Base-by-base conservation (phyloP, 164 flowering plant genomes). In the Magnolia officinalis region DNA sequence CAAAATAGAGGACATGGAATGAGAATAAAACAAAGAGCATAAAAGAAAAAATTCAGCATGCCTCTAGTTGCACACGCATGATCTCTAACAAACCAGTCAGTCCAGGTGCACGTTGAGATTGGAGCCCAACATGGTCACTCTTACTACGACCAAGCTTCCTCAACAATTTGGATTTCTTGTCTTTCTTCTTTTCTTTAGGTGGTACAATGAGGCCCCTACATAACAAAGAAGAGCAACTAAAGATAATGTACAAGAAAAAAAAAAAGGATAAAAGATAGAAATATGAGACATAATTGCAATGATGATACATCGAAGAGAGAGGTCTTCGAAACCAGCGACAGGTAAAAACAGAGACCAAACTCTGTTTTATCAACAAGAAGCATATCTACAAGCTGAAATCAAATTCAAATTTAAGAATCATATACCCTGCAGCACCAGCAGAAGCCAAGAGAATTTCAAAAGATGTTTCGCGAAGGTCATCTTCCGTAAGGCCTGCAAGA, bases 31-130 rank as follows among this genome's bases (percentile, higher is more conserved):
- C 14, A 37, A 37, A 58, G 19, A 61, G 31, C 26, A 10, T 2
- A 67, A 75, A 65, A 66, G 1, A 52, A 24, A 5, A n/a, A 68
- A 58, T 1, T 26, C 23, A 52, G 59, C 50, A 80, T 85, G 87
- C 99, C 96, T 96, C 99, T 88, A 96, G 81, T 84, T 96, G 99
- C 37, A 89, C 92, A 67, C 99, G 95, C 94, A 94, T 90, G 31
- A 87, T 87, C 86, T 96, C 99, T 86, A 96, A 81, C 75, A 96
- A 85, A 71, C 95, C 96, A 85, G 83, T 85, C 82, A 96, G 80
- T 59, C 98, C 98, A 37, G 92, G 72, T 37, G 88, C 81, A 77
- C 82, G 87, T 70, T 90, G 92, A 71, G 93, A 79, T 71, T 90
- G 90, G 6, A 79, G 64, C 4, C 64, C 78, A 67, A 82, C 80